Percentiles rank a stretch among this genome's conserved stretches.
Conservation (phyloP, 768 basidiomycete species). For the Lentinula edodes region DNA sequence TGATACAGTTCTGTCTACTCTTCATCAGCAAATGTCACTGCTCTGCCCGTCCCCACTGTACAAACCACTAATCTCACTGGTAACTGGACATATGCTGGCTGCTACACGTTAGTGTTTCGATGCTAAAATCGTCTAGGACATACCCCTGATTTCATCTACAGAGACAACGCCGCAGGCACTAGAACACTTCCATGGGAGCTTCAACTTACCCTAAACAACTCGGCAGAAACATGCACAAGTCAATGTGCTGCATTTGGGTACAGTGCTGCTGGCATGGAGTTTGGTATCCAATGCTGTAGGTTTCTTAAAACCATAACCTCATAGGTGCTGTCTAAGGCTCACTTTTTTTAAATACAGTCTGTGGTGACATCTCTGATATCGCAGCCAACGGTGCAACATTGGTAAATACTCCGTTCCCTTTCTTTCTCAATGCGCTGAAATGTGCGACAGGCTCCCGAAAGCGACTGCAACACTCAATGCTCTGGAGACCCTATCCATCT, state of each 20-base stretch:
- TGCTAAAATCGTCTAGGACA: background rate
- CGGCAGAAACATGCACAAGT: conserved; percentile 56
- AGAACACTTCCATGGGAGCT: conserved; percentile 60
- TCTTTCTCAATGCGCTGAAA: background rate
- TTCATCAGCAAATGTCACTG: conserved; percentile 41
- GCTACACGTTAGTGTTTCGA: conserved; percentile 44
- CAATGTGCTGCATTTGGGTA: conserved; percentile 72
- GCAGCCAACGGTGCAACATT: conserved; percentile 21
- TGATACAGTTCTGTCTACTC: conserved; percentile 49
- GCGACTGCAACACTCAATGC: conserved; percentile 49
- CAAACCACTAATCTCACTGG: conserved; percentile 57
- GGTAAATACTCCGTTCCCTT: background rate
- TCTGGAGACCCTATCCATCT: conserved; percentile 66
- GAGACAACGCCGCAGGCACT: conserved; percentile 21
- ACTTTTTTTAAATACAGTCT: conserved; percentile 36
- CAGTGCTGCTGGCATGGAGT: conserved; percentile 62
- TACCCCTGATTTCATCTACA: background rate
- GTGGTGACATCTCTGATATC: conserved; percentile 61
- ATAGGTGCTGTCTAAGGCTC: background rate
- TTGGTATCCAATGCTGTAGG: conserved; percentile 65
- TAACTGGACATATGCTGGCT: conserved; percentile 61
- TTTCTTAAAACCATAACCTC: conserved; percentile 8
- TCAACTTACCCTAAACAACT: conserved; percentile 55
- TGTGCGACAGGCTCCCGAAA: conserved; percentile 22
- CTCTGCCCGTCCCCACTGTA: conserved; percentile 52